phyloP scores from a whole-genome alignment of 306 rosid species.

The Vigna nakashimae region DNA sequence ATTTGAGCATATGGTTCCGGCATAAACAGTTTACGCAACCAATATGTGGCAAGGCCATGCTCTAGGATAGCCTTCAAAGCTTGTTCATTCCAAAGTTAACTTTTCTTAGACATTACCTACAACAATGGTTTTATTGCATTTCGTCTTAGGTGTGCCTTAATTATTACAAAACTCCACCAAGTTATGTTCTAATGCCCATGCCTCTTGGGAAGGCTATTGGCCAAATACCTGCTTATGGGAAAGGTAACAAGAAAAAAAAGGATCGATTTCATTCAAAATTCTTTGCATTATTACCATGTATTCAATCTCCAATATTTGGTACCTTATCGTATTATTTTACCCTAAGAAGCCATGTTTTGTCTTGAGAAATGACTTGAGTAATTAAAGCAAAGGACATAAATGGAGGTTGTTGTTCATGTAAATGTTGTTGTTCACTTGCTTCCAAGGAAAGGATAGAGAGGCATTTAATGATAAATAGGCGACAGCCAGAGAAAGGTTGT shows the following conservation, averaged over 20 bases:
- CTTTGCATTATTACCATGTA: conserved; percentile 8
- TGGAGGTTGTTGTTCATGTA: not conserved
- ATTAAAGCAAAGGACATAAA: conserved; percentile 28
- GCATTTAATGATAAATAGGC: conserved; percentile 32
- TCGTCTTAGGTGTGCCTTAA: conserved; percentile 33
- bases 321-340: conserved; percentile 41
- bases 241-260: conserved; percentile 6
- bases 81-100: conserved; percentile 37
- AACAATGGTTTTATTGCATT: conserved; percentile 25
- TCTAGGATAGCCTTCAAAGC: conserved; percentile 37
- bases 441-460: conserved; percentile 32
- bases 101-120: conserved; percentile 37
- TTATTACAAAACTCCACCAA: conserved; percentile 24
- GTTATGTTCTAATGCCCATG: conserved; percentile 40
- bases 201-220: conserved; percentile 36
- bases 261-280: conserved; percentile 29
- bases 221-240: conserved; percentile 40
- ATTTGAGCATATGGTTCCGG: conserved; percentile 4
- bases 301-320: conserved; percentile 35
- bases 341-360: conserved; percentile 45
- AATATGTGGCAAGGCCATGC: conserved; percentile 22
- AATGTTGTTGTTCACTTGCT: conserved; percentile 26
- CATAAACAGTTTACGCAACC: conserved; percentile 23
- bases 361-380: conserved; percentile 37
- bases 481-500: not conserved